phyloP scores from a whole-genome alignment of 108 stramenopile genomes.

The Discostella stelligeroides region DNA sequence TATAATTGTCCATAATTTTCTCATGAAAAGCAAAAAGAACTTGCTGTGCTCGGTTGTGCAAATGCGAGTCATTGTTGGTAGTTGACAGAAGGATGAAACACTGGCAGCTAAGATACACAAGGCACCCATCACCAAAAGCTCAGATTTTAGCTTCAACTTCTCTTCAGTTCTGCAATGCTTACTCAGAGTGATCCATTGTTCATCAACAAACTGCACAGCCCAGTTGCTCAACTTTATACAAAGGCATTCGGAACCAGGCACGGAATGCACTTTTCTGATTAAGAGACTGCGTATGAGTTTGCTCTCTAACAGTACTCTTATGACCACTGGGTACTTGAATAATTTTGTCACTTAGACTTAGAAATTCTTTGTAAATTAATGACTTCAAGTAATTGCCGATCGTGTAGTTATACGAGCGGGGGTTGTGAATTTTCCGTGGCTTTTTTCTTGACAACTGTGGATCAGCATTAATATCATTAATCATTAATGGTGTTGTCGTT shows the following conservation, averaged over 20 bases:
- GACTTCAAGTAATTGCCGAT: too few species aligned
- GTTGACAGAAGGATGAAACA: not conserved
- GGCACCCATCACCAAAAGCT: not conserved
- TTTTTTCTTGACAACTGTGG: too few species aligned
- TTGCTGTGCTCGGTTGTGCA: slow-evolving; percentile 1
- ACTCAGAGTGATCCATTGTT: not conserved
- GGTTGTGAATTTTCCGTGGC: too few species aligned
- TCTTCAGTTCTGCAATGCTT: not conserved
- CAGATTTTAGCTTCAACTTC: not conserved
- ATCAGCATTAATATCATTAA: too few species aligned
- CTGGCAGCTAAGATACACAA: not conserved
- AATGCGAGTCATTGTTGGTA: not conserved
- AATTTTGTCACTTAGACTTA: too few species aligned
- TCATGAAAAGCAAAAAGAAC: not conserved
- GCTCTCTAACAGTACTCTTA: too few species aligned
- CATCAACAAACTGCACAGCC: not conserved
- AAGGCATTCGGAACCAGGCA: too few species aligned
- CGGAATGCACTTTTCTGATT: not conserved
- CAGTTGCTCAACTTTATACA: not conserved
- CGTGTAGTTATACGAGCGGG: too few species aligned
- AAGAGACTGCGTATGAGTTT: not conserved
- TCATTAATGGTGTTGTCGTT: too few species aligned
- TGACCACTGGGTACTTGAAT: too few species aligned
- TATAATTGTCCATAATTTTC: too few species aligned
- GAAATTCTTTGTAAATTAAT: too few species aligned